Percentiles rank a stretch among this genome's conserved stretches.
phyloP scores from a whole-genome alignment of 192 early-diverging fungal species.

The Phlyctochytrium bullatum region DNA sequence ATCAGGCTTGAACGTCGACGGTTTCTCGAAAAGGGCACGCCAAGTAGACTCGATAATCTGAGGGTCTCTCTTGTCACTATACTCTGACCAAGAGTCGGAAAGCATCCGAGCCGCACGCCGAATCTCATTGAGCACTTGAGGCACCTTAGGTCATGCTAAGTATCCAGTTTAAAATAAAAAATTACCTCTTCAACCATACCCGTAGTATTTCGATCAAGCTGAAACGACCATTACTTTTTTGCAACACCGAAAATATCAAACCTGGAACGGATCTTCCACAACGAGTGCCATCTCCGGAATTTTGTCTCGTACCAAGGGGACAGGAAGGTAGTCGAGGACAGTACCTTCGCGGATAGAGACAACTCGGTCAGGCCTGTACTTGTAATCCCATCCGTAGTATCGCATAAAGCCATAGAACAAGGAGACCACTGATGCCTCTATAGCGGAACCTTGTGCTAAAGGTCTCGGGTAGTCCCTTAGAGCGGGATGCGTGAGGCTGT shows the following conservation, averaged over 20 bases:
- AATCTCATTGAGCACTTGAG: constrained; percentile 31
- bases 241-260: not conserved
- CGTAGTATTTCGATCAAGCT: constrained; percentile 34
- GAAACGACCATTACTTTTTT: not conserved
- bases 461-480: not conserved
- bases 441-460: not conserved
- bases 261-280: constrained; percentile 46
- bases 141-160: too few species aligned
- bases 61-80: not conserved
- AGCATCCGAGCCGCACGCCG: constrained; percentile 19
- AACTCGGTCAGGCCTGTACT: constrained; percentile 20
- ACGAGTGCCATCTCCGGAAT: constrained; percentile 24
- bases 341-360: constrained; percentile 32
- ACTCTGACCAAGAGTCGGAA: not conserved
- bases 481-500: constrained; percentile 3
- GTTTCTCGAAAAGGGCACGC: too few species aligned
- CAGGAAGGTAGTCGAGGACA: constrained; percentile 12
- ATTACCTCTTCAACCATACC: constrained; percentile 32
- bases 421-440: constrained; percentile 17
- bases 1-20: too few species aligned
- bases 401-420: constrained; percentile 38
- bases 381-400: constrained; percentile 37
- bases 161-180: too few species aligned
- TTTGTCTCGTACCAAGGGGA: constrained; percentile 2
- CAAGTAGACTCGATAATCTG: too few species aligned